These are phyloP conservation scores for Podosphaera fusca DNA, from an alignment of 2,329 filamentous ascomycete species.

Conservation along the genomic window DNA sequence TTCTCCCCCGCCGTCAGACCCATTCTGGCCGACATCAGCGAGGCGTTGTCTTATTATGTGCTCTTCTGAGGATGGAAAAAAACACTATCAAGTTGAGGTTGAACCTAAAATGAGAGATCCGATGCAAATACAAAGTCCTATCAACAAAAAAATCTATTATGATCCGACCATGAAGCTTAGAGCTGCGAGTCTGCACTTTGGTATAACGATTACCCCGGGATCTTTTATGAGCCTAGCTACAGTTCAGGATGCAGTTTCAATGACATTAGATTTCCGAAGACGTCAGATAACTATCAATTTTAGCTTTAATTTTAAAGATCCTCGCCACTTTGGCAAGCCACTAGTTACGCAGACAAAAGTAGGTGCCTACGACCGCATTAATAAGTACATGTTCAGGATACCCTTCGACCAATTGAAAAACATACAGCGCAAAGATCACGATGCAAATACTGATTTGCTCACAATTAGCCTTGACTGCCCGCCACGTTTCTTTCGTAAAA, in stretches of 20 bases:
- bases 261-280: slow-evolving; percentile 20
- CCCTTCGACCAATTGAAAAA: slow-evolving; percentile 22
- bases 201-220: slow-evolving; percentile 28
- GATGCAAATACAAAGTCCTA: slow-evolving; percentile 14
- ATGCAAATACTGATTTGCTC: slow-evolving; percentile 18
- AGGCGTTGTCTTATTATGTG: slow-evolving; percentile 1
- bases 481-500: slow-evolving; percentile 16
- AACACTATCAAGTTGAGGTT: slow-evolving; percentile 10
- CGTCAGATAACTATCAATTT: slow-evolving; percentile 22
- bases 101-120: slow-evolving; percentile 4
- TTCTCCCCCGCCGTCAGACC: slow-evolving; percentile 27
- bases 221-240: slow-evolving; percentile 37
- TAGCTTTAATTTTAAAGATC: slow-evolving; percentile 13
- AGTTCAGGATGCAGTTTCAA: slow-evolving; percentile 13
- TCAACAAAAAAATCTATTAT: slow-evolving; percentile 14
- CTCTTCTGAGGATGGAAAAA: not conserved
- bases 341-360: not conserved
- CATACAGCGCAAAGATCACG: slow-evolving; percentile 19
- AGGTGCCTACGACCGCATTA: slow-evolving; percentile 9
- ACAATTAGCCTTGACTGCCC: slow-evolving; percentile 26
- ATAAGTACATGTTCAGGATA: slow-evolving; percentile 17
- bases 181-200: slow-evolving; percentile 33
- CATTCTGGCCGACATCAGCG: slow-evolving; percentile 24
- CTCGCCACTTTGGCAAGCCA: slow-evolving; percentile 4
- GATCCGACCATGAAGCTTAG: slow-evolving; percentile 20